Percentiles rank a stretch among this genome's conserved stretches.
Evolutionary conservation across 2,329 filamentous ascomycete species (phyloP).

Genomic region (Dothidotthia symphoricarpi): DNA sequence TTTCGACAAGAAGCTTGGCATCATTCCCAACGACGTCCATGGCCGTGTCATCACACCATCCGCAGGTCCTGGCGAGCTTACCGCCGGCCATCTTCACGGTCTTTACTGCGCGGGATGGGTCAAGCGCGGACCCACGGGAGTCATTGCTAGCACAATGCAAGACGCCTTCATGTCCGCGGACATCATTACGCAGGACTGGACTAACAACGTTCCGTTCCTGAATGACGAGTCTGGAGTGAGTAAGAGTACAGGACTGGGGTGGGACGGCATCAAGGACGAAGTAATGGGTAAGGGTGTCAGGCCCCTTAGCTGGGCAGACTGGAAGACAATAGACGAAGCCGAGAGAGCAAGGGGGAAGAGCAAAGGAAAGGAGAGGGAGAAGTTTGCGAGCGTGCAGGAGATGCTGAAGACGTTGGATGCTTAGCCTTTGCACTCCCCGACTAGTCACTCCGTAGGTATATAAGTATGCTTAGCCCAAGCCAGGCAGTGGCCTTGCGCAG

Average conservation of each 20-base stretch:
- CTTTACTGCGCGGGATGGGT: conserved; percentile 96
- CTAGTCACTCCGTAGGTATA: too few species aligned
- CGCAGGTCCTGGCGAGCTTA: conserved; percentile 38
- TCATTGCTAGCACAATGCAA: conserved; percentile 93
- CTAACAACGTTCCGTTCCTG: conserved; percentile 48
- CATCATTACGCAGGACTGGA: conserved; percentile 77
- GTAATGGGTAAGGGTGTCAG: conserved; percentile 56
- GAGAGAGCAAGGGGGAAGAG: conserved; percentile 66
- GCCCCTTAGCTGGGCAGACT: conserved; percentile 78
- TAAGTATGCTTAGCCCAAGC: too few species aligned
- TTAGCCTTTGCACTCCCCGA: too few species aligned
- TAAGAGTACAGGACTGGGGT: conserved; percentile 58
- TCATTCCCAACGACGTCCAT: conserved; percentile 77
- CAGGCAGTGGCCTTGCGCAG: too few species aligned
- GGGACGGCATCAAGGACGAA: conserved; percentile 70
- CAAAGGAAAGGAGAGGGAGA: conserved; percentile 75
- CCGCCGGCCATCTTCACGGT: conserved; percentile 60
- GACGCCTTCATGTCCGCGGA: conserved; percentile 91
- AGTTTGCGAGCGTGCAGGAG: conserved; percentile 56
- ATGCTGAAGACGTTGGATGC: conserved; percentile 54
- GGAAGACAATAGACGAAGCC: conserved; percentile 77
- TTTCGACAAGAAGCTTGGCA: conserved; percentile 71
- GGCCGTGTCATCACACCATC: conserved; percentile 64
- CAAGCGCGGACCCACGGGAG: conserved; percentile 88
- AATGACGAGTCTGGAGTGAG: conserved; percentile 39